A percentile compares a stretch with the other conserved stretches of the same genome.
phyloP scores from a whole-genome alignment of 768 basidiomycete genomes.

The Lactarius psammicola region DNA sequence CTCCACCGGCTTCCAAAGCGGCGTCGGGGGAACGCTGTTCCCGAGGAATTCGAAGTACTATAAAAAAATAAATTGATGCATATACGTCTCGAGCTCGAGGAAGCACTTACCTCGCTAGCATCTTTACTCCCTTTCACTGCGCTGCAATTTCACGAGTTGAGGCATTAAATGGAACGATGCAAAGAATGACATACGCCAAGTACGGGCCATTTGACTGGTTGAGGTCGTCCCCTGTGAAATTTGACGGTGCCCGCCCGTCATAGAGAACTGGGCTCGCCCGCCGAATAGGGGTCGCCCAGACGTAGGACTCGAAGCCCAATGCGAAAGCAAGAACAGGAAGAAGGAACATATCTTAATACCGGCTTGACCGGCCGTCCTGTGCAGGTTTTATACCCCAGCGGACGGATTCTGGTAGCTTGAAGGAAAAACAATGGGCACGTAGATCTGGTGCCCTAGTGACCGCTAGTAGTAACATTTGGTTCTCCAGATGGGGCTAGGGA shows the following conservation, averaged over 20 bases:
- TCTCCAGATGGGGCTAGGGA: background rate
- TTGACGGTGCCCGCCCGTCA: slow-evolving; percentile 51
- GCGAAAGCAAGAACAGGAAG: background rate
- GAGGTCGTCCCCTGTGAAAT: slow-evolving; percentile 43
- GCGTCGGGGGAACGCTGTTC: slow-evolving; percentile 42
- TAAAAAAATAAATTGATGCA: background rate
- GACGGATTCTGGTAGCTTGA: no score
- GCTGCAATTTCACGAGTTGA: slow-evolving; percentile 33
- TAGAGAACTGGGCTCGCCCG: slow-evolving; percentile 34
- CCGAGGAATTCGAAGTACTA: slow-evolving; percentile 50
- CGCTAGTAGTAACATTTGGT: background rate
- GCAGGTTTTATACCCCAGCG: background rate
- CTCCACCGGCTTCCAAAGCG: slow-evolving; percentile 45
- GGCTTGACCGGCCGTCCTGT: background rate
- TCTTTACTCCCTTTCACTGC: slow-evolving; percentile 54
- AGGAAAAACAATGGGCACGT: background rate
- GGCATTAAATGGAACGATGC: background rate
- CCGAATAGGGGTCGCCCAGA: slow-evolving; percentile 38
- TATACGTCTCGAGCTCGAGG: background rate
- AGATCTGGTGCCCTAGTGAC: background rate
- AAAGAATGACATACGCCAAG: slow-evolving; percentile 45
- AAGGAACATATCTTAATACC: slow-evolving; percentile 1
- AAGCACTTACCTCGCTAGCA: slow-evolving; percentile 48
- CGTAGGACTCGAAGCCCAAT: slow-evolving; percentile 11
- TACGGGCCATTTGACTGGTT: slow-evolving; percentile 51